Percentiles rank a stretch among this genome's conserved stretches.
These are phyloP conservation scores for Pythium dissimile DNA, from an alignment of 352 stramenopile genomes.

Conservation along the genomic window DNA sequence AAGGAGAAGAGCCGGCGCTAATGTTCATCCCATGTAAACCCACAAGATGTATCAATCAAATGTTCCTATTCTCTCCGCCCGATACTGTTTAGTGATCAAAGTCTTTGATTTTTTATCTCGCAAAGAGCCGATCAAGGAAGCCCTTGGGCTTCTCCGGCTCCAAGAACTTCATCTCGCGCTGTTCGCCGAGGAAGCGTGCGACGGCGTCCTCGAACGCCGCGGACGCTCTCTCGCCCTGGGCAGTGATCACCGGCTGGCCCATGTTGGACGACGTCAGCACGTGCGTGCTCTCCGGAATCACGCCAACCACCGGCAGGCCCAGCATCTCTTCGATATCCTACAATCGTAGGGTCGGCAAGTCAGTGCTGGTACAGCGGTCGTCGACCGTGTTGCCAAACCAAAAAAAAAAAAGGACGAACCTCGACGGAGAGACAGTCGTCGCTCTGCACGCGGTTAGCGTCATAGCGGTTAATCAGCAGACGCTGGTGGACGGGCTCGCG, in stretches of 20 bases:
- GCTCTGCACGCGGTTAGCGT: conserved; percentile 84
- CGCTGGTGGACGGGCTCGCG: conserved; percentile 73
- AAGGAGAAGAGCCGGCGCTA: conserved; percentile 70
- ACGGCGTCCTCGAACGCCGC: conserved; percentile 88
- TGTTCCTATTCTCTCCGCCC: no score
- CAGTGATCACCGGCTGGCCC: conserved; percentile 89
- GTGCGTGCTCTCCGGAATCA: conserved; percentile 89
- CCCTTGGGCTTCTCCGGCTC: conserved; percentile 78
- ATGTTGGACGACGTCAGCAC: conserved; percentile 93
- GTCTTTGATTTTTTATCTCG: conserved; percentile 31
- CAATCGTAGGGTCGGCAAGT: background rate
- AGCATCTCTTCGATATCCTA: conserved; percentile 93
- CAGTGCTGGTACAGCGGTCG: no score
- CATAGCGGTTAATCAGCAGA: conserved; percentile 91
- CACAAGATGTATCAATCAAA: background rate
- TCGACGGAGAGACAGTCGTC: conserved; percentile 89
- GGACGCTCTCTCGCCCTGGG: conserved; percentile 63
- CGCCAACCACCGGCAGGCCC: conserved; percentile 84
- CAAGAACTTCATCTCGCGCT: conserved; percentile 86
- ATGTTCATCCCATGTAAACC: background rate
- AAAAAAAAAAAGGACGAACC: conserved; percentile 24
- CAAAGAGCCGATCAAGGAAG: conserved; percentile 75
- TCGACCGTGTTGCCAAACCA: background rate
- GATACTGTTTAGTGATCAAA: no score
- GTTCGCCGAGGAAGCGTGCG: conserved; percentile 86